phyloP scores from a whole-genome alignment of 2,329 filamentous ascomycete genomes.

The Cladosporium cucumerinum region DNA sequence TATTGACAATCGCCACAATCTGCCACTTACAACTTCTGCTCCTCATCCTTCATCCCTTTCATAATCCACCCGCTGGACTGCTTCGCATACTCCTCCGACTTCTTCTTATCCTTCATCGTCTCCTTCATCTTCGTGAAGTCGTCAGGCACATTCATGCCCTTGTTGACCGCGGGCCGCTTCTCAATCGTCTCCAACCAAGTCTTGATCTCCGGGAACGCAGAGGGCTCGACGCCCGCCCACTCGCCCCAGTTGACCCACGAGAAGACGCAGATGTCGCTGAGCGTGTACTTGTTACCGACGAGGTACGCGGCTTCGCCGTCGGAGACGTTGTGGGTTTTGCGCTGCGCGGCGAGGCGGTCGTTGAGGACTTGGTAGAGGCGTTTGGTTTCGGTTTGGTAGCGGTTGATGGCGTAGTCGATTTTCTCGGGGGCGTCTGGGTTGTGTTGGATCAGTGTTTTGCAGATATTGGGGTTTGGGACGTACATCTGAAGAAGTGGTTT shows the following conservation, averaged over 20 bases:
- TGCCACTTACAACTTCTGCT: constrained; percentile 28
- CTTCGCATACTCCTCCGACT: constrained; percentile 54
- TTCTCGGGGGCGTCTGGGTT: constrained; percentile 63
- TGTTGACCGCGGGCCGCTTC: constrained; percentile 66
- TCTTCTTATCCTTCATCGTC: constrained; percentile 52
- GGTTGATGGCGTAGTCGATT: constrained; percentile 74
- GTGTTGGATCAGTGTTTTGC: background rate
- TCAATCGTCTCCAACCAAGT: constrained; percentile 71
- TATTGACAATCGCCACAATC: background rate
- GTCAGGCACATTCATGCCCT: constrained; percentile 68
- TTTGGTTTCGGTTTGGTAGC: constrained; percentile 75
- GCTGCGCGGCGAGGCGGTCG: constrained; percentile 55
- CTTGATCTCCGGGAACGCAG: constrained; percentile 68
- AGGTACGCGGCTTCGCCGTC: constrained; percentile 39
- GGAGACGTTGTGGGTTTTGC: constrained; percentile 32
- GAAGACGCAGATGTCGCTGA: constrained; percentile 75
- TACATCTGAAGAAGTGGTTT: constrained; percentile 63
- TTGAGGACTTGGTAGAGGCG: constrained; percentile 75
- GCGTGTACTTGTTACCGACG: constrained; percentile 61
- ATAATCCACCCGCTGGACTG: constrained; percentile 57
- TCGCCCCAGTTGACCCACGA: constrained; percentile 65
- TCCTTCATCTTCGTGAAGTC: constrained; percentile 57
- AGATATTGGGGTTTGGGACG: background rate
- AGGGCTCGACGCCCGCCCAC: constrained; percentile 62
- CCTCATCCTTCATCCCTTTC: constrained; percentile 39